These are phyloP conservation scores for Nannizzia gypsea DNA, from an alignment of 2,329 filamentous ascomycete species.

Conservation along the genomic window DNA sequence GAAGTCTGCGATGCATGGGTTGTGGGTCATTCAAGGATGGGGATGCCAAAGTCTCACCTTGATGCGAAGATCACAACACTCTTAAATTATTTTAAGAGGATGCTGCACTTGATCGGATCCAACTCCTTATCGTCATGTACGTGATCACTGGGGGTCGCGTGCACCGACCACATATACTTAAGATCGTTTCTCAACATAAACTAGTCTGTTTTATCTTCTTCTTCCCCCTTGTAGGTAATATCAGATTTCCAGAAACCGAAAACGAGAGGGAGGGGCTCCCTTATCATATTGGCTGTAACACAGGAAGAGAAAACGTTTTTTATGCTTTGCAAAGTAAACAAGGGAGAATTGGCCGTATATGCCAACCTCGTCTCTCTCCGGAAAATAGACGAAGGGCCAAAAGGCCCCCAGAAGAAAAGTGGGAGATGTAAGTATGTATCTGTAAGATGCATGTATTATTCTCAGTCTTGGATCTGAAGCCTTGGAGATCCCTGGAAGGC, in stretches of 20 bases:
- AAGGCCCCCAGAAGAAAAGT: neutral
- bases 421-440: neutral
- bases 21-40: slow-evolving; percentile 4
- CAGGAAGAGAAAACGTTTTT: neutral
- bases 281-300: slow-evolving; percentile 1
- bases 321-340: slow-evolving; percentile 1
- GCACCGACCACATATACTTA: neutral
- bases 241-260: neutral
- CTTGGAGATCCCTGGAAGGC: neutral
- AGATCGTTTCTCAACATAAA: slow-evolving; percentile 2
- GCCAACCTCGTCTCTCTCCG: slow-evolving; percentile 6
- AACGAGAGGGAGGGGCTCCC: neutral
- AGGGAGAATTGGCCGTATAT: neutral
- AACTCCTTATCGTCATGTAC: slow-evolving; percentile 1
- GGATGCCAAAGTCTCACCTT: slow-evolving; percentile 1
- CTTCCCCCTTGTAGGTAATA: neutral
- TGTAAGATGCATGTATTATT: neutral
- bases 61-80: slow-evolving; percentile 5
- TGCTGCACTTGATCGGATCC: neutral
- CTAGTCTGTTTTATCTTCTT: neutral
- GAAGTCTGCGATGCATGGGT: slow-evolving; percentile 3
- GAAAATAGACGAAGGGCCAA: slow-evolving; percentile 6
- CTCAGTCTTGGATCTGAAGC: neutral
- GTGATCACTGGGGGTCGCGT: neutral
- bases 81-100: slow-evolving; percentile 2